phyloP scores from a whole-genome alignment of 768 basidiomycete genomes.

The Boletus subparvulus region DNA sequence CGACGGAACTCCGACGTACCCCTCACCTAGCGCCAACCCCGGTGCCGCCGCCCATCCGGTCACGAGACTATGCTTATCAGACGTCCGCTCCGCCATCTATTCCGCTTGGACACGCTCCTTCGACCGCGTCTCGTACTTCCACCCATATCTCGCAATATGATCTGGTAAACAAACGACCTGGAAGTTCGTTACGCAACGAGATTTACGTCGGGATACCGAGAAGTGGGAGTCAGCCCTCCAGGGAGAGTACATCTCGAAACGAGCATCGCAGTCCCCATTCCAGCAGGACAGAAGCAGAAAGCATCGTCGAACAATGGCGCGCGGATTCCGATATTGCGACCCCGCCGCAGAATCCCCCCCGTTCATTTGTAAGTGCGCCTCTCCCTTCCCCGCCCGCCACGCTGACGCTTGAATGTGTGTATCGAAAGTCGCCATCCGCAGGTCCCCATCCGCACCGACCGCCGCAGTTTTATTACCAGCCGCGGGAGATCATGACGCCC shows the following conservation, averaged over 20 bases:
- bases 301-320: constrained; percentile 32
- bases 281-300: constrained; percentile 27
- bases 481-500: constrained; percentile 34
- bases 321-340: constrained; percentile 25
- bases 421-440: constrained; percentile 17
- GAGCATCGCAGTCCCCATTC: constrained; percentile 18
- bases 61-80: constrained; percentile 33
- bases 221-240: constrained; percentile 27
- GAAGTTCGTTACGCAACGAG: constrained; percentile 29
- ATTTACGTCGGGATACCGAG: constrained; percentile 17
- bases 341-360: constrained; percentile 16
- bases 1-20: constrained; percentile 11
- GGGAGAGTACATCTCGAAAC: constrained; percentile 16
- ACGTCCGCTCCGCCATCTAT: constrained; percentile 8
- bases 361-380: constrained; percentile 21
- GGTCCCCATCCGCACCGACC: constrained; percentile 12
- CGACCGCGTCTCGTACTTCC: constrained; percentile 27
- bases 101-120: constrained; percentile 19
- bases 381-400: not conserved
- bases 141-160: constrained; percentile 35
- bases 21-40: constrained; percentile 11
- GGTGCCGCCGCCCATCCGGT: constrained; percentile 25
- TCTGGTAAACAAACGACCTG: constrained; percentile 26
- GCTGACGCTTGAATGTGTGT: constrained; percentile 6
- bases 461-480: constrained; percentile 21